Conservation (phyloP, 2,329 filamentous ascomycete genomes). For the Colletotrichum nymphaeae region DNA sequence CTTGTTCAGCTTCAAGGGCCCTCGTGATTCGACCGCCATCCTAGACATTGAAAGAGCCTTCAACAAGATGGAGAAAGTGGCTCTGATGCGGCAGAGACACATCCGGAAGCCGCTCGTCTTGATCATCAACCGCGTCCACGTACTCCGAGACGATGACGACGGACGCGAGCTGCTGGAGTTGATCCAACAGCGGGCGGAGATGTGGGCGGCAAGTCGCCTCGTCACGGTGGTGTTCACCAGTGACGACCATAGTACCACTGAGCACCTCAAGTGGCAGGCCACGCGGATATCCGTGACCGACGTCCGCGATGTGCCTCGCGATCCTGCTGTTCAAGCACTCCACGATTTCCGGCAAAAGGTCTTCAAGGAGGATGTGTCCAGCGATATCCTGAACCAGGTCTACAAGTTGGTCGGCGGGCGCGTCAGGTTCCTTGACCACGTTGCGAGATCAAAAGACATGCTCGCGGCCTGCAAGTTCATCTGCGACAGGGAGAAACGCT, state of each 20-base stretch:
- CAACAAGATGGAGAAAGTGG: conserved; percentile 80
- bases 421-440: conserved; percentile 63
- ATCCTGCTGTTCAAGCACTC: conserved; percentile 59
- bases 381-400: conserved; percentile 58
- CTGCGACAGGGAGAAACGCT: conserved; percentile 75
- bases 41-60: conserved; percentile 79
- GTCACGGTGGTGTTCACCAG: conserved; percentile 69
- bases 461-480: conserved; percentile 65
- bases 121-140: conserved; percentile 75
- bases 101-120: conserved; percentile 68
- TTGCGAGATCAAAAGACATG: conserved; percentile 65
- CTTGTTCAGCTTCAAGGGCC: conserved; percentile 77
- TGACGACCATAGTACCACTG: conserved; percentile 70
- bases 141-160: conserved; percentile 74
- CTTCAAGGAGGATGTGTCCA: conserved; percentile 53
- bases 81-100: conserved; percentile 62
- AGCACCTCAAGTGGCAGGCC: conserved; percentile 65
- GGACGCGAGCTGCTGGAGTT: conserved; percentile 76
- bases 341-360: conserved; percentile 60
- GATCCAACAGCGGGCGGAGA: conserved; percentile 77
- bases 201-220: conserved; percentile 78
- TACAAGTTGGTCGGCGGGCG: conserved; percentile 66
- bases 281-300: conserved; percentile 66
- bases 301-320: conserved; percentile 62
- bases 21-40: conserved; percentile 74